Percentiles rank a stretch among this genome's conserved stretches.
phyloP scores from a whole-genome alignment of 768 basidiomycete genomes.

The Podaxis sp. region DNA sequence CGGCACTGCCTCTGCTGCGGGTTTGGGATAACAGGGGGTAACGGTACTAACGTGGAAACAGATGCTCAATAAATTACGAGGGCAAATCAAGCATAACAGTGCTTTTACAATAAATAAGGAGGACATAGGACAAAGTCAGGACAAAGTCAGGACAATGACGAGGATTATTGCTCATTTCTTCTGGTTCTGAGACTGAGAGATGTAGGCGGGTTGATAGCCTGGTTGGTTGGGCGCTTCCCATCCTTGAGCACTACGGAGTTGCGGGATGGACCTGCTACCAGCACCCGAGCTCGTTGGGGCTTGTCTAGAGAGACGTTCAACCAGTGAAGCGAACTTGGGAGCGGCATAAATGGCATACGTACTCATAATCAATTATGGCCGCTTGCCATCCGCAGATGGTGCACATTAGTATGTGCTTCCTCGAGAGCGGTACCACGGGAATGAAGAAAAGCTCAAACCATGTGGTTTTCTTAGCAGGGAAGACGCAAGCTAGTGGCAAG shows the following conservation, averaged over 20 bases:
- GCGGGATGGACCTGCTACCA: constrained; percentile 1
- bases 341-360: constrained; percentile 3
- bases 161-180: constrained; percentile 6
- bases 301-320: neutral
- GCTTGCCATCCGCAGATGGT: constrained; percentile 65
- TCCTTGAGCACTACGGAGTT: constrained; percentile 19
- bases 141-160: neutral
- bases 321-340: neutral
- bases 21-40: neutral
- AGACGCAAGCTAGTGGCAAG: constrained; percentile 44
- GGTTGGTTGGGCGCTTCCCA: constrained; percentile 28
- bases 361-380: constrained; percentile 44
- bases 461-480: constrained; percentile 56
- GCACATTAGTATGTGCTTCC: constrained; percentile 66
- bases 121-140: neutral
- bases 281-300: neutral
- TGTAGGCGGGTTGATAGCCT: constrained; percentile 38
- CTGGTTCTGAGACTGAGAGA: constrained; percentile 20
- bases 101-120: neutral
- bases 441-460: constrained; percentile 81
- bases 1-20: neutral
- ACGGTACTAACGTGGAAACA: neutral
- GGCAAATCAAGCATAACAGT: neutral
- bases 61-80: neutral
- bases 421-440: constrained; percentile 61